Conservation (phyloP, 345 rosid genomes). For the Citrus mangshanensis region DNA sequence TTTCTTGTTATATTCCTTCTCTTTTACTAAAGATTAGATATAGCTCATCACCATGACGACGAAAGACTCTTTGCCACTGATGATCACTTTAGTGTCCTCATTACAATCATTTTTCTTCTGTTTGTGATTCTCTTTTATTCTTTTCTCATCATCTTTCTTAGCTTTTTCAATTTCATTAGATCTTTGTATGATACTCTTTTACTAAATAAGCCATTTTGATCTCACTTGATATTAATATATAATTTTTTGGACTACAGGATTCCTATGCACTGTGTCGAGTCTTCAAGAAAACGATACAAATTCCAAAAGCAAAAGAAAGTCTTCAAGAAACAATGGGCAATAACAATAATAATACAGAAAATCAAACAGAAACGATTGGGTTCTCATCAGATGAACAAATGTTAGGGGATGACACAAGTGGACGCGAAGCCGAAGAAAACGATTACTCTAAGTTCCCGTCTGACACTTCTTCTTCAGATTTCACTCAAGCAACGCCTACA, state of each 20-base stretch:
- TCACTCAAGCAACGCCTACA: constrained; percentile 45
- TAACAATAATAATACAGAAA: background rate
- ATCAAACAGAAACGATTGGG: constrained; percentile 10
- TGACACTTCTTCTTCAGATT: constrained; percentile 58
- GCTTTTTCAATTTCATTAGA: background rate
- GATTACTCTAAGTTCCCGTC: constrained; percentile 29
- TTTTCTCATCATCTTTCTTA: constrained; percentile 16
- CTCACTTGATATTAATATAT: background rate
- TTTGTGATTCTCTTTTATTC: constrained; percentile 10
- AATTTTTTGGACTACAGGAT: constrained; percentile 36
- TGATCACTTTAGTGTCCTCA: constrained; percentile 25
- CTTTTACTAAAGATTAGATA: constrained; percentile 22
- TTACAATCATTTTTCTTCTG: background rate
- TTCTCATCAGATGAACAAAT: constrained; percentile 19
- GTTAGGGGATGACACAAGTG: constrained; percentile 10
- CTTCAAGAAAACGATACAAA: constrained; percentile 59
- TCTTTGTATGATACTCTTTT: constrained; percentile 16
- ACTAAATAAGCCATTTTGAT: background rate
- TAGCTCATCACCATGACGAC: constrained; percentile 20
- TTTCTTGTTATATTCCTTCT: background rate
- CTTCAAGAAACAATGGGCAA: background rate
- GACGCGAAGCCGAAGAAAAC: constrained; percentile 25
- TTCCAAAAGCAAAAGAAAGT: constrained; percentile 35
- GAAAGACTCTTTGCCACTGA: constrained; percentile 38
- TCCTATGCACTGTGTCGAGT: constrained; percentile 74